Evolutionary conservation across 257 asterid genomes (phyloP).

Genomic region (Gynochthodes officinalis): DNA sequence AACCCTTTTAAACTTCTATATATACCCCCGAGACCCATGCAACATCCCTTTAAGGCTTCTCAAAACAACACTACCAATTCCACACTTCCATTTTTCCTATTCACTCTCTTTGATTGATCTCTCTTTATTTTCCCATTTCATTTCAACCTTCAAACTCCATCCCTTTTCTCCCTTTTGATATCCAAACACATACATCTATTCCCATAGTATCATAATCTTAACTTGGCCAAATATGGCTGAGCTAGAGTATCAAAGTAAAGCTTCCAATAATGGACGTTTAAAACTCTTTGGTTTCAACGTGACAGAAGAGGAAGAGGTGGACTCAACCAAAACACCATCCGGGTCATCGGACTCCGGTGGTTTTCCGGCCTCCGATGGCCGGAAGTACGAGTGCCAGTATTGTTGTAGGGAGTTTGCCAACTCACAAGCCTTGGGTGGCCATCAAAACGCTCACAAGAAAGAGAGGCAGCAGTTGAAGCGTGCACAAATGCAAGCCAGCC

Average conservation of each 20-base stretch:
- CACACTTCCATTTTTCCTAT: neutral
- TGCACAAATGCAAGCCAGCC: constrained; percentile 79
- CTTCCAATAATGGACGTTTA: constrained; percentile 51
- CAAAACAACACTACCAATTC: constrained; percentile 19
- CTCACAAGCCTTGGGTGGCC: constrained; percentile 96
- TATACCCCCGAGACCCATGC: constrained; percentile 80
- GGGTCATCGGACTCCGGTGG: constrained; percentile 45
- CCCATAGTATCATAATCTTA: neutral
- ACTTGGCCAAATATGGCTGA: constrained; percentile 55
- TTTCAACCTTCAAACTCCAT: constrained; percentile 4
- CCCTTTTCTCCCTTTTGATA: neutral
- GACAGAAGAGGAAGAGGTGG: constrained; percentile 51
- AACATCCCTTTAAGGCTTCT: constrained; percentile 33
- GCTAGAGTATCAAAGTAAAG: constrained; percentile 43
- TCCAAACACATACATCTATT: neutral
- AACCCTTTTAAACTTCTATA: constrained; percentile 45
- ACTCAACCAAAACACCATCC: constrained; percentile 37
- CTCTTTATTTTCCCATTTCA: constrained; percentile 13
- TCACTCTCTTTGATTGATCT: neutral
- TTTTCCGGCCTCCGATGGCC: constrained; percentile 52
- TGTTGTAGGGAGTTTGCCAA: constrained; percentile 93
- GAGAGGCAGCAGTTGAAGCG: constrained; percentile 91
- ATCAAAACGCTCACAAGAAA: constrained; percentile 93
- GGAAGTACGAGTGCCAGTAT: constrained; percentile 95
- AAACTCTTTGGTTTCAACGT: constrained; percentile 88